A percentile compares a stretch with the other conserved stretches of the same genome.
phyloP scores from a whole-genome alignment of 176 grass and related monocot species.

The Neostapfia colusana region DNA sequence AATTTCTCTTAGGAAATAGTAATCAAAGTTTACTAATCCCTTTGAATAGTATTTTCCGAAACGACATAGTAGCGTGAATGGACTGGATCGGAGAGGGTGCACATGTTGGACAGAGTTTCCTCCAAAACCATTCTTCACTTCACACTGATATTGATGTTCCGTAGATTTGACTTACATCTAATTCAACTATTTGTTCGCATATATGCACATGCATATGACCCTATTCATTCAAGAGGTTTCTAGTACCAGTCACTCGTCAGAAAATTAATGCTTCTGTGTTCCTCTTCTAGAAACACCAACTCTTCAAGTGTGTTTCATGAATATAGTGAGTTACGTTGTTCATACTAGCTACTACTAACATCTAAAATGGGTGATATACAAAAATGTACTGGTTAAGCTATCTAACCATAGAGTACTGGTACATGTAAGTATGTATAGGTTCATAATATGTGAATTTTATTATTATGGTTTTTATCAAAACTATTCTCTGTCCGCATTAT shows the following conservation, averaged over 20 bases:
- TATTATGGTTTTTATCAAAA: no score
- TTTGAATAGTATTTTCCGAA: neutral
- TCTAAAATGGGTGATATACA: no score
- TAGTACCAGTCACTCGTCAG: neutral
- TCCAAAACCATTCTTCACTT: neutral
- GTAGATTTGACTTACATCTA: neutral
- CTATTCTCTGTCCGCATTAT: no score
- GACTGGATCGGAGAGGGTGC: neutral
- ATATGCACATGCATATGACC: no score
- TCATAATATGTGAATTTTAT: no score
- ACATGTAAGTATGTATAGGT: no score
- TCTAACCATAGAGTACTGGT: no score
- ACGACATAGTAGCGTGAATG: neutral
- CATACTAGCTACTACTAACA: neutral
- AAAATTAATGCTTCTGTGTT: neutral
- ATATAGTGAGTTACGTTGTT: neutral
- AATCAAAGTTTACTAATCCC: neutral
- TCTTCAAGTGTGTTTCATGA: neutral
- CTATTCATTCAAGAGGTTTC: neutral
- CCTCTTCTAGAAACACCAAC: neutral
- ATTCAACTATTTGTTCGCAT: neutral
- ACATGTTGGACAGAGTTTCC: neutral
- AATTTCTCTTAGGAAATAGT: neutral
- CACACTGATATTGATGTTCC: constrained; percentile 16
- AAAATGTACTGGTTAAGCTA: no score